Conservation (phyloP, 1,284 basidiomycete species). For the Ustilago bromivora region DNA sequence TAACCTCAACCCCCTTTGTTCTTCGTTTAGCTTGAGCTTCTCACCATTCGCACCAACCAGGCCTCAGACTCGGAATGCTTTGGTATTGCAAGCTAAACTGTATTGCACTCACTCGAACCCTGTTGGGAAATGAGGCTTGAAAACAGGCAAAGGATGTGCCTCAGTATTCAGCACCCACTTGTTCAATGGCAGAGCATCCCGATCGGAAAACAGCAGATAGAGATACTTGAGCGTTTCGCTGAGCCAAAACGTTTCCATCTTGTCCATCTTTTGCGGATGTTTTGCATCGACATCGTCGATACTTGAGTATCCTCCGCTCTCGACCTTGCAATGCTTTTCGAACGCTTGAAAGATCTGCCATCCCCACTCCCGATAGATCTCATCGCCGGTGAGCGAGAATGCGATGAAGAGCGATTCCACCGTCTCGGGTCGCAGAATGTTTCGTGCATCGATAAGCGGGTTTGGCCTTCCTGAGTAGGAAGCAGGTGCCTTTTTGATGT, state of each 20-base stretch:
- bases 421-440: slow-evolving; percentile 90
- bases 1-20: no score
- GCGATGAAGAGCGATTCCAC: slow-evolving; percentile 93
- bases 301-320: slow-evolving; percentile 84
- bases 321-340: slow-evolving; percentile 81
- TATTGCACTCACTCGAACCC: slow-evolving; percentile 19
- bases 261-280: slow-evolving; percentile 80
- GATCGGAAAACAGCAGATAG: slow-evolving; percentile 86
- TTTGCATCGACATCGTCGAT: slow-evolving; percentile 79
- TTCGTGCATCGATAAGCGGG: slow-evolving; percentile 83
- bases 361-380: slow-evolving; percentile 83
- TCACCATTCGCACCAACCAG: no score
- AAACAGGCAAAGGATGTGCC: slow-evolving; percentile 67
- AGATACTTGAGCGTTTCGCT: slow-evolving; percentile 94
- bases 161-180: slow-evolving; percentile 86
- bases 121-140: slow-evolving; percentile 57
- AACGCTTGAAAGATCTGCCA: slow-evolving; percentile 94
- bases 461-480: slow-evolving; percentile 30
- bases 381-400: slow-evolving; percentile 83
- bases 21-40: no score
- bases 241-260: slow-evolving; percentile 86
- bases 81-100: background rate
- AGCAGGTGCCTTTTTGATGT: slow-evolving; percentile 60
- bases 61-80: background rate
- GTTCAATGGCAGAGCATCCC: slow-evolving; percentile 76